Percentiles rank a stretch among this genome's conserved stretches.
phyloP scores from a whole-genome alignment of 225 moss, liverwort and hornwort species.

The Marchantia paleacea region DNA sequence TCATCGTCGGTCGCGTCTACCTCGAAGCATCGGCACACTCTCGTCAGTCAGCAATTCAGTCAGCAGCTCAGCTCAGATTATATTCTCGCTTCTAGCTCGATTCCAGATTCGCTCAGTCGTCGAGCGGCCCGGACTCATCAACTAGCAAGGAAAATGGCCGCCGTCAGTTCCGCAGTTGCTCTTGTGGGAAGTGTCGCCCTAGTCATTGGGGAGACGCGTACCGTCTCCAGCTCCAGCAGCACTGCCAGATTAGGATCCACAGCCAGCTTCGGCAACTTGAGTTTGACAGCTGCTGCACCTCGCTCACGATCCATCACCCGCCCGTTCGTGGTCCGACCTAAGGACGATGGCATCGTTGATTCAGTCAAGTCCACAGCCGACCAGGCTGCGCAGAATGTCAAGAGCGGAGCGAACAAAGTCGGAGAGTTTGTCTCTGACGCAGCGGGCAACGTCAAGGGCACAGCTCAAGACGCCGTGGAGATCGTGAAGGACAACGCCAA shows the following conservation, averaged over 20 bases:
- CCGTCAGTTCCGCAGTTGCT: background rate
- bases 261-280: background rate
- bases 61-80: too few relatives aligned
- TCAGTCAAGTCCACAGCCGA: background rate
- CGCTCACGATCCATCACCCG: background rate
- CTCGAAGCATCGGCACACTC: background rate
- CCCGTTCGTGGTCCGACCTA: background rate
- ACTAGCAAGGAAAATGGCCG: background rate
- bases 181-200: background rate
- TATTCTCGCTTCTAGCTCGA: too few relatives aligned
- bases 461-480: background rate
- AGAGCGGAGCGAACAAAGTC: background rate
- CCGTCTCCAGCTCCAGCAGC: background rate
- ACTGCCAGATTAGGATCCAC: background rate
- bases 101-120: too few relatives aligned
- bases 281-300: background rate
- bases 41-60: too few relatives aligned
- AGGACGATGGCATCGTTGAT: slow-evolving; percentile 6
- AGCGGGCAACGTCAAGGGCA: background rate
- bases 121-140: too few relatives aligned
- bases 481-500: background rate
- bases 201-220: background rate
- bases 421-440: slow-evolving; percentile 7
- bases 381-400: slow-evolving; percentile 4
- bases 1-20: background rate